phyloP scores from a whole-genome alignment of 257 asterid species.

The Echites panduratus region DNA sequence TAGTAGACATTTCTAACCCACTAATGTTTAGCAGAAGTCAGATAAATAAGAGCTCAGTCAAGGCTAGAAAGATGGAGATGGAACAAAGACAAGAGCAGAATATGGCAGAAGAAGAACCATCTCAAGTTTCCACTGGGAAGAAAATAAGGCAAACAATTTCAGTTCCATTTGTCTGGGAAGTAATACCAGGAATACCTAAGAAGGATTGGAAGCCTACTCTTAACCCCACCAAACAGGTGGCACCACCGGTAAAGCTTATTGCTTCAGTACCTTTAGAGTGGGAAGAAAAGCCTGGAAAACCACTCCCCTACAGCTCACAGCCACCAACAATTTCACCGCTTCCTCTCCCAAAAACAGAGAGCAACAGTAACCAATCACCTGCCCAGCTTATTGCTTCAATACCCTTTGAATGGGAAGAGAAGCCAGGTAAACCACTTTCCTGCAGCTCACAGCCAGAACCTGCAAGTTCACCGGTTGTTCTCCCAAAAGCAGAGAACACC shows the following conservation, averaged over 20 bases:
- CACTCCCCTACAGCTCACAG: conserved; percentile 36
- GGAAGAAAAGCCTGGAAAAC: conserved; percentile 92
- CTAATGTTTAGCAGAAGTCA: conserved; percentile 12
- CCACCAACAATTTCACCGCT: conserved; percentile 9
- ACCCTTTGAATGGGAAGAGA: conserved; percentile 82
- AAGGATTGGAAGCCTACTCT: conserved; percentile 63
- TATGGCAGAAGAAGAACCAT: conserved; percentile 47
- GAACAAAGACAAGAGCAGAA: conserved; percentile 6
- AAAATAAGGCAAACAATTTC: conserved; percentile 61
- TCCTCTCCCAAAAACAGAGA: conserved; percentile 11
- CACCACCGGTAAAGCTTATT: conserved; percentile 38
- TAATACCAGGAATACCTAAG: conserved; percentile 68
- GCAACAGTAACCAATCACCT: conserved; percentile 23
- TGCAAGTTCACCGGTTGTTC: conserved; percentile 9
- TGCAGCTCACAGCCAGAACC: conserved; percentile 19
- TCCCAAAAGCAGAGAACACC: conserved; percentile 13
- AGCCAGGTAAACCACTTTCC: conserved; percentile 72
- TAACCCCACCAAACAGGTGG: conserved; percentile 18
- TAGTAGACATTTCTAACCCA: conserved; percentile 52
- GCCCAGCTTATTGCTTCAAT: conserved; percentile 52
- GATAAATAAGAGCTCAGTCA: neutral
- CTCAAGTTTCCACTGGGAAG: conserved; percentile 34
- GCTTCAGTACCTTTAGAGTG: conserved; percentile 79
- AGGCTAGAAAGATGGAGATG: neutral
- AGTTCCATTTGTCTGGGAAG: conserved; percentile 85